phyloP scores from a whole-genome alignment of 345 rosid species.

The Eucalyptus paniculata region DNA sequence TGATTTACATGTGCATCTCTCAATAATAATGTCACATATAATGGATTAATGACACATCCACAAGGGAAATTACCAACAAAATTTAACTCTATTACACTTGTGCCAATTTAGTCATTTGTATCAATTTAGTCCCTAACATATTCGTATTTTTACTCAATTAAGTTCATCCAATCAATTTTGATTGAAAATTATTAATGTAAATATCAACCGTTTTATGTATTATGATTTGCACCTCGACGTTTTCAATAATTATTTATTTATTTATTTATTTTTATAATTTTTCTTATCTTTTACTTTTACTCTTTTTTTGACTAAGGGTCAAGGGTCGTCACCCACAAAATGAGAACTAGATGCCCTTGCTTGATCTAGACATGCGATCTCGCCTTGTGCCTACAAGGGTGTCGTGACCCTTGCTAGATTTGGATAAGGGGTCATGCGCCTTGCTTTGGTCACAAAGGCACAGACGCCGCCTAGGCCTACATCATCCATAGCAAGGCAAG shows the following conservation, averaged over 20 bases:
- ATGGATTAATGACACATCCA: background rate
- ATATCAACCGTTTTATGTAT: too few relatives aligned
- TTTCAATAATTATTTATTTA: too few relatives aligned
- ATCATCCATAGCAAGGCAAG: background rate
- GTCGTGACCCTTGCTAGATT: background rate
- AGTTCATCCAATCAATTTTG: background rate
- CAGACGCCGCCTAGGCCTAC: background rate
- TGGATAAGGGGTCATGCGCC: background rate
- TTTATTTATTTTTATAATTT: too few relatives aligned
- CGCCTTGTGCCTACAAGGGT: fast-evolving
- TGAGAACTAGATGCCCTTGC: background rate
- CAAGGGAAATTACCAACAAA: background rate
- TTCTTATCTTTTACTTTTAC: too few relatives aligned
- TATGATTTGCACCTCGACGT: fast-evolving
- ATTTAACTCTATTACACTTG: too few relatives aligned
- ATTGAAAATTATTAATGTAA: too few relatives aligned
- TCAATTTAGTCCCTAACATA: too few relatives aligned
- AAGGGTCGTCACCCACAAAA: fast-evolving
- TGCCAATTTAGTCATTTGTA: background rate
- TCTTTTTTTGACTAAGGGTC: too few relatives aligned
- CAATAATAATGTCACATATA: background rate
- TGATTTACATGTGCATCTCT: background rate
- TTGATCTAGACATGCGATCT: background rate
- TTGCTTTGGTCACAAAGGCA: background rate
- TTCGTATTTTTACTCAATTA: background rate